phyloP scores from a whole-genome alignment of 2,329 filamentous ascomycete species.

The Pseudohalonectria lignicola region DNA sequence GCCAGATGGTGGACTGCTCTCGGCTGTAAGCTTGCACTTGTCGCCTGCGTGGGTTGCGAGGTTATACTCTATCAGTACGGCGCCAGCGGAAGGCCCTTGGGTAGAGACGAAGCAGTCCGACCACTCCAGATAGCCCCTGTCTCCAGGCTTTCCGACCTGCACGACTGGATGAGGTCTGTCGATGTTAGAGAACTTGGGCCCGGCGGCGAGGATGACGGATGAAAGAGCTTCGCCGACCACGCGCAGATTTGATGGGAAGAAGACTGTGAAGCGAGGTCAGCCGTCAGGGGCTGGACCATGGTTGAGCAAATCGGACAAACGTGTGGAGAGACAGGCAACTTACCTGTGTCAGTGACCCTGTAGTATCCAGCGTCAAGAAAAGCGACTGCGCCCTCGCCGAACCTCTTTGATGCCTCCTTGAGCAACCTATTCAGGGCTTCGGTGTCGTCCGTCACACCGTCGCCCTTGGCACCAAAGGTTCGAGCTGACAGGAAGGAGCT shows the following conservation, averaged over 20 bases:
- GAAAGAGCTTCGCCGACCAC: conserved; percentile 48
- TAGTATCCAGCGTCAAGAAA: conserved; percentile 56
- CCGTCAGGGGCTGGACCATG: neutral
- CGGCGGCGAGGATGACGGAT: conserved; percentile 41
- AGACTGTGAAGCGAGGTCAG: conserved; percentile 25
- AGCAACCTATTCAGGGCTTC: conserved; percentile 27
- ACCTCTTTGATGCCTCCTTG: conserved; percentile 13
- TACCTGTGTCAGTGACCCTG: conserved; percentile 31
- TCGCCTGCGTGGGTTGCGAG: conserved; percentile 20
- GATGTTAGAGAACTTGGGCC: conserved; percentile 43
- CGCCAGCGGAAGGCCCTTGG: conserved; percentile 52
- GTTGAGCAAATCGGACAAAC: too few species aligned
- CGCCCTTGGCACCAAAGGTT: conserved; percentile 24
- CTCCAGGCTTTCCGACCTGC: conserved; percentile 48
- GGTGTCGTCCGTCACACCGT: conserved; percentile 49
- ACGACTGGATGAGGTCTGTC: conserved; percentile 51
- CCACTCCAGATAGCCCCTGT: conserved; percentile 55
- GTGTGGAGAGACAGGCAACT: neutral
- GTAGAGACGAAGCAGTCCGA: conserved; percentile 60
- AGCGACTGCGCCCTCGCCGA: conserved; percentile 35
- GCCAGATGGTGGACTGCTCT: conserved; percentile 27
- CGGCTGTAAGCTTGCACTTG: conserved; percentile 17
- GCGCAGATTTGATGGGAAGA: conserved; percentile 32
- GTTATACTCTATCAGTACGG: conserved; percentile 62
- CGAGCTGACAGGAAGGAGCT: conserved; percentile 36